phyloP scores from a whole-genome alignment of 2,329 filamentous ascomycete species.

The Parafenestella ontariensis region DNA sequence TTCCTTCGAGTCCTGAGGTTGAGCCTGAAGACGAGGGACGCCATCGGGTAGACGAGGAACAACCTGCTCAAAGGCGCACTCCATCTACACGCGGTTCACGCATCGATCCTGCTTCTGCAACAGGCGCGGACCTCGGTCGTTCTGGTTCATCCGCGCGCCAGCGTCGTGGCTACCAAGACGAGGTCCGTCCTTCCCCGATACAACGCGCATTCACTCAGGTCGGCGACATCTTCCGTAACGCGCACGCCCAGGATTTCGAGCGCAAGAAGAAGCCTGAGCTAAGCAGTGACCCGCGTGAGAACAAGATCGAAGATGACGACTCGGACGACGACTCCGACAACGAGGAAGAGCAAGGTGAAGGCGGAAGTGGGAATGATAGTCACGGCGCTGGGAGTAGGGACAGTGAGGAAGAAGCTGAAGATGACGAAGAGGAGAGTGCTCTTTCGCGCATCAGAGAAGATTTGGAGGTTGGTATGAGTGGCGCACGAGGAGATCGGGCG shows the following conservation, averaged over 20 bases:
- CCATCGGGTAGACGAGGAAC: constrained; percentile 42
- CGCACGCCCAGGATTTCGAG: constrained; percentile 92
- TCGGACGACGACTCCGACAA: constrained; percentile 26
- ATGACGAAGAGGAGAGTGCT: constrained; percentile 21
- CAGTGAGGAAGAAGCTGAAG: constrained; percentile 11
- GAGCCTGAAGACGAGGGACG: constrained; percentile 7
- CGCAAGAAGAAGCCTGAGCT: constrained; percentile 68
- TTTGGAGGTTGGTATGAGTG: constrained; percentile 16
- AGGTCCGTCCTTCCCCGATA: constrained; percentile 41
- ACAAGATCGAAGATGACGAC: constrained; percentile 41
- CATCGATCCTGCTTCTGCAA: neutral
- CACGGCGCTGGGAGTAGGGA: constrained; percentile 1
- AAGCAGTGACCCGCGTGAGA: constrained; percentile 38
- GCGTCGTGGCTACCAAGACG: constrained; percentile 28
- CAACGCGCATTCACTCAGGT: constrained; percentile 59
- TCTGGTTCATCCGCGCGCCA: constrained; percentile 21
- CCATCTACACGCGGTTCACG: neutral
- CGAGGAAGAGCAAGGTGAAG: constrained; percentile 38
- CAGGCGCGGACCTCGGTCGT: constrained; percentile 24
- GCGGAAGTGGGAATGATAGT: constrained; percentile 30
- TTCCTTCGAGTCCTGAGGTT: constrained; percentile 38
- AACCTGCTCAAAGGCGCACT: constrained; percentile 13
- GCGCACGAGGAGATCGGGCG: neutral
- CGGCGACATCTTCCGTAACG: constrained; percentile 76
- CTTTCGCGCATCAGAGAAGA: constrained; percentile 20